These are phyloP conservation scores for Acmispon strigosus DNA, from an alignment of 306 rosid species.

Conservation along the genomic window DNA sequence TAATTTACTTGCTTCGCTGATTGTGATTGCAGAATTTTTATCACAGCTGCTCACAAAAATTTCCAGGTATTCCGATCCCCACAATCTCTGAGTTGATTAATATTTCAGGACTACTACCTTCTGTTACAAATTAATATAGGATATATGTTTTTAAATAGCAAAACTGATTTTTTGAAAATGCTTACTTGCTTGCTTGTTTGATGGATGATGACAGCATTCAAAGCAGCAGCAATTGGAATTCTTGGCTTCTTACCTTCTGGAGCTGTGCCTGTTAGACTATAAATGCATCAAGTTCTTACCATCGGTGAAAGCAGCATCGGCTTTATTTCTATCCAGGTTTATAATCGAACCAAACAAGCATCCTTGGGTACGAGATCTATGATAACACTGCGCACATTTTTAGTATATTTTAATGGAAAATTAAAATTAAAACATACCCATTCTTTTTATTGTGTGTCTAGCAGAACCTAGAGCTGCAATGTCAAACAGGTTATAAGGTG, in stretches of 20 bases:
- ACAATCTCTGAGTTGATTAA: background rate
- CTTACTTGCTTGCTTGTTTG: too few species aligned
- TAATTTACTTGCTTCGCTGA: background rate
- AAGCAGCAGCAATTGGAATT: slow-evolving; percentile 13
- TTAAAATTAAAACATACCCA: too few species aligned
- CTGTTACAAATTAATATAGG: too few species aligned
- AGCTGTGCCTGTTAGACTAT: slow-evolving; percentile 38
- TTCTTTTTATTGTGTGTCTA: background rate
- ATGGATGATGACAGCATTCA: background rate
- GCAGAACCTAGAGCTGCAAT: slow-evolving; percentile 31
- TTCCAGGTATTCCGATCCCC: background rate
- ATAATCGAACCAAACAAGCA: slow-evolving; percentile 25
- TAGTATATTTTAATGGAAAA: too few species aligned
- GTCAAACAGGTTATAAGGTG: slow-evolving; percentile 29
- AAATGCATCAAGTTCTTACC: slow-evolving; percentile 30
- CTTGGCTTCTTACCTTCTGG: slow-evolving; percentile 42
- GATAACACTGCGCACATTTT: too few species aligned
- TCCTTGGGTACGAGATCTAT: slow-evolving; percentile 42
- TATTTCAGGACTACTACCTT: too few species aligned
- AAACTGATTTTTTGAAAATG: too few species aligned
- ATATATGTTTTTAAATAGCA: too few species aligned
- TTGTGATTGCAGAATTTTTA: background rate
- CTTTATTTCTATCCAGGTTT: slow-evolving; percentile 40
- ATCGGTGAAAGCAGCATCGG: slow-evolving; percentile 44
- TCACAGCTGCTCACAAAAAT: background rate